A percentile compares a stretch with the other conserved stretches of the same genome.
phyloP scores from a whole-genome alignment of 2,329 filamentous ascomycete species.

The Hyphodiscus sp. region DNA sequence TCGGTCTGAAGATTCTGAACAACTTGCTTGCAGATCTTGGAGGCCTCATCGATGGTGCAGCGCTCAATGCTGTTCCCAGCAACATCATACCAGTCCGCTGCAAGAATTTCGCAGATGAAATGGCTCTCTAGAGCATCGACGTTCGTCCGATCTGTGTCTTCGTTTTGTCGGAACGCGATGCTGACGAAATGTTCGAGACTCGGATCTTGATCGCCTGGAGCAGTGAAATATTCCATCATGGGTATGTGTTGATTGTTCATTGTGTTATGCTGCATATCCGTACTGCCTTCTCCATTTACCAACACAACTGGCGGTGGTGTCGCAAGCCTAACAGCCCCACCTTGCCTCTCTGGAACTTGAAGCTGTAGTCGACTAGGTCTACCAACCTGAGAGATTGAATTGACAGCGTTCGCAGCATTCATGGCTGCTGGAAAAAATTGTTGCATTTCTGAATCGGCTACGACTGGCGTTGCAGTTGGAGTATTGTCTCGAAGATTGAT shows the following conservation, averaged over 20 bases:
- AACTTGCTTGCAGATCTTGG: constrained; percentile 46
- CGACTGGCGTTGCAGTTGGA: constrained; percentile 36
- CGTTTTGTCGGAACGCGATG: constrained; percentile 26
- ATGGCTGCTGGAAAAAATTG: constrained; percentile 29
- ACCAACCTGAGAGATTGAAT: constrained; percentile 12
- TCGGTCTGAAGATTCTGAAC: constrained; percentile 46
- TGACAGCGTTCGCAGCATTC: constrained; percentile 16
- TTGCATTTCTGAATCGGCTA: constrained; percentile 34
- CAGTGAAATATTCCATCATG: constrained; percentile 26
- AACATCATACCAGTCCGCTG: constrained; percentile 46
- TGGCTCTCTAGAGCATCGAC: constrained; percentile 50
- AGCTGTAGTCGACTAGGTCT: constrained; percentile 49
- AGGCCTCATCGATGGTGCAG: constrained; percentile 46
- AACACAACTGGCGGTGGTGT: constrained; percentile 45
- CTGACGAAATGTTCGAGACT: constrained; percentile 23
- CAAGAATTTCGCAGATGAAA: constrained; percentile 44
- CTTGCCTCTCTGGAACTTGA: constrained; percentile 55
- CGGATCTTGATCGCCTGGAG: constrained; percentile 15
- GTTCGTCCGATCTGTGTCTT: constrained; percentile 39
- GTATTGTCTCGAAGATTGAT: constrained; percentile 38
- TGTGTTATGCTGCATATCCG: constrained; percentile 27
- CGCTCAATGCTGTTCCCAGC: constrained; percentile 37
- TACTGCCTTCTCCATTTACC: constrained; percentile 38
- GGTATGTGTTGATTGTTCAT: constrained; percentile 16
- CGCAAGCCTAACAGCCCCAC: constrained; percentile 55